phyloP scores from a whole-genome alignment of 345 rosid species.

The Salix brachista region DNA sequence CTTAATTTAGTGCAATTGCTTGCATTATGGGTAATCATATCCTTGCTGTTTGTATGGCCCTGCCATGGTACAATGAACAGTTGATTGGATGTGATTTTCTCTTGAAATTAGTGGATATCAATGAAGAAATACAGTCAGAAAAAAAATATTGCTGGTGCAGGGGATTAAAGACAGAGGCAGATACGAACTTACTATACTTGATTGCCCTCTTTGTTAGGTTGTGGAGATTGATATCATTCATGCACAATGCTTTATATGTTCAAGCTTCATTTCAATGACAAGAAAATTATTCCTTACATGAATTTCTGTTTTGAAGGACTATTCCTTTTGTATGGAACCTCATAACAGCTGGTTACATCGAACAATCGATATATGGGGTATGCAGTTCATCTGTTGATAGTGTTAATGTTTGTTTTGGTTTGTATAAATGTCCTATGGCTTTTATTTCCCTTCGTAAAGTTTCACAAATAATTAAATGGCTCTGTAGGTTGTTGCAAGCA shows the following conservation, averaged over 20 bases:
- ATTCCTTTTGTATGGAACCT: slow-evolving; percentile 99
- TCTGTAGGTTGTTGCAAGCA: slow-evolving; percentile 61
- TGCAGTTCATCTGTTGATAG: slow-evolving; percentile 13
- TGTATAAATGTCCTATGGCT: not conserved
- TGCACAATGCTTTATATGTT: not conserved
- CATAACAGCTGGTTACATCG: slow-evolving; percentile 82
- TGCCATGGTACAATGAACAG: not conserved
- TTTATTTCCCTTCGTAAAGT: slow-evolving; percentile 4
- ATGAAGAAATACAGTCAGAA: not conserved
- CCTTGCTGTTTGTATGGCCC: not conserved
- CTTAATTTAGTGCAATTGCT: not conserved
- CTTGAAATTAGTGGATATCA: not conserved
- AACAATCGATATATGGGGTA: slow-evolving; percentile 84
- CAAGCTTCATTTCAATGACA: not conserved
- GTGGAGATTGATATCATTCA: not conserved
- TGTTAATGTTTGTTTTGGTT: not conserved
- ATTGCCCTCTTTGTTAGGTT: not conserved
- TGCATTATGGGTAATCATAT: not conserved
- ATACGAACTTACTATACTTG: not conserved
- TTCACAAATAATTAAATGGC: slow-evolving; percentile 8
- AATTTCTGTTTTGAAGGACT: slow-evolving; percentile 49
- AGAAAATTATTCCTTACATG: not conserved
- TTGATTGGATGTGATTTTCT: not conserved
- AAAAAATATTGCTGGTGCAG: not conserved
- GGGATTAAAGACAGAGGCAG: not conserved